A percentile compares a stretch with the other conserved stretches of the same genome.
These are phyloP conservation scores for Cryptococcus sp. DNA, from an alignment of 1,284 basidiomycete species.

Conservation along the genomic window DNA sequence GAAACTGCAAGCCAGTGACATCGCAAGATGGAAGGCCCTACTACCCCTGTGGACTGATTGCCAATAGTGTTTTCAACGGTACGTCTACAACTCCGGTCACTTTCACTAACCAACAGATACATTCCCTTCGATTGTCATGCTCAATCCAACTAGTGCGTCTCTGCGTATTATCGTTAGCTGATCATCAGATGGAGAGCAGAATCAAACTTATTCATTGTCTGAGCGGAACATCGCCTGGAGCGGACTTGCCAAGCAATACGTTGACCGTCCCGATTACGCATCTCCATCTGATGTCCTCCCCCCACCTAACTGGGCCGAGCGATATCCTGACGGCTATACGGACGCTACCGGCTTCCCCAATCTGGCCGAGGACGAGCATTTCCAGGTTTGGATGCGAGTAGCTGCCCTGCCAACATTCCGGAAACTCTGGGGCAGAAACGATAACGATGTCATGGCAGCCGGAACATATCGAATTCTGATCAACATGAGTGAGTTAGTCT, in stretches of 20 bases:
- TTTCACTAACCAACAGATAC: constrained; percentile 64
- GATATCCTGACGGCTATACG: constrained; percentile 73
- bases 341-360: constrained; percentile 61
- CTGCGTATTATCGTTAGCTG: neutral
- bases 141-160: constrained; percentile 51
- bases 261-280: constrained; percentile 54
- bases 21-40: constrained; percentile 56
- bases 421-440: constrained; percentile 90
- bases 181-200: constrained; percentile 49
- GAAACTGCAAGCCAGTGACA: constrained; percentile 87
- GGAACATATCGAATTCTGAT: constrained; percentile 76
- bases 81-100: constrained; percentile 20
- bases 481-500: constrained; percentile 63
- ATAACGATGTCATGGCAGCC: constrained; percentile 63
- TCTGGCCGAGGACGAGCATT: constrained; percentile 77
- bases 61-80: constrained; percentile 98
- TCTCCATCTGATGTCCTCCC: constrained; percentile 65
- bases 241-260: constrained; percentile 88
- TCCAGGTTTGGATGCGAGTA: constrained; percentile 99
- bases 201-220: constrained; percentile 69
- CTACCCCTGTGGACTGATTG: constrained; percentile 96
- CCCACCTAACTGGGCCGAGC: constrained; percentile 82
- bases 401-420: constrained; percentile 95
- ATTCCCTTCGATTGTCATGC: constrained; percentile 61
- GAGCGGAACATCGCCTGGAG: constrained; percentile 86